Evolutionary conservation across 2,329 filamentous ascomycete species (phyloP).

Genomic region (Colletotrichum sp.): DNA sequence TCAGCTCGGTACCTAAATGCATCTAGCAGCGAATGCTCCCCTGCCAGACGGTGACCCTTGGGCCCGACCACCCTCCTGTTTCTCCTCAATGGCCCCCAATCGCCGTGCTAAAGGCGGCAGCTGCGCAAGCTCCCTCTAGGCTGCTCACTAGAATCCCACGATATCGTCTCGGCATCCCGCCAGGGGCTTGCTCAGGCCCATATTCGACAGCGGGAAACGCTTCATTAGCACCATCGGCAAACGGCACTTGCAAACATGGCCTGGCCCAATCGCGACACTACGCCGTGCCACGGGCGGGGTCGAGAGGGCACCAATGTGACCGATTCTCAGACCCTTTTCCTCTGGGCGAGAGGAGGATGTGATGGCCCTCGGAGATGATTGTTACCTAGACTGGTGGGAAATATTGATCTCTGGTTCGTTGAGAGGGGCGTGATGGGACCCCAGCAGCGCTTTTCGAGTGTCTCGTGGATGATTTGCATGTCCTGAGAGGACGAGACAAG

Average conservation of each 20-base stretch:
- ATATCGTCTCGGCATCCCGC: not conserved
- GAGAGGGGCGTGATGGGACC: not conserved
- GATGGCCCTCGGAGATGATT: not conserved
- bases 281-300: constrained; percentile 3
- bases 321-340: not conserved
- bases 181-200: not conserved
- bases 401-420: not conserved
- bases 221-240: not conserved
- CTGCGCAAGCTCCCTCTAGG: not conserved
- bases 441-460: not conserved
- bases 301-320: not conserved
- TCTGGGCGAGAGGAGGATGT: not conserved
- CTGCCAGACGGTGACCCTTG: not conserved
- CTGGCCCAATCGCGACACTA: constrained; percentile 5
- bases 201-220: not conserved
- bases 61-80: not conserved
- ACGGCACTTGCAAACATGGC: not conserved
- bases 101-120: not conserved
- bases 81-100: not conserved
- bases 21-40: not conserved
- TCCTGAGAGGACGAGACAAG: not conserved
- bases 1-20: constrained; percentile 7
- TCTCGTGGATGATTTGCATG: not conserved
- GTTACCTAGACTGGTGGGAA: not conserved
- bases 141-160: not conserved